Percentiles rank a stretch among this genome's conserved stretches.
Evolutionary conservation across 176 grass and related monocot genomes (phyloP).

Genomic region (Melocanna baccifera): DNA sequence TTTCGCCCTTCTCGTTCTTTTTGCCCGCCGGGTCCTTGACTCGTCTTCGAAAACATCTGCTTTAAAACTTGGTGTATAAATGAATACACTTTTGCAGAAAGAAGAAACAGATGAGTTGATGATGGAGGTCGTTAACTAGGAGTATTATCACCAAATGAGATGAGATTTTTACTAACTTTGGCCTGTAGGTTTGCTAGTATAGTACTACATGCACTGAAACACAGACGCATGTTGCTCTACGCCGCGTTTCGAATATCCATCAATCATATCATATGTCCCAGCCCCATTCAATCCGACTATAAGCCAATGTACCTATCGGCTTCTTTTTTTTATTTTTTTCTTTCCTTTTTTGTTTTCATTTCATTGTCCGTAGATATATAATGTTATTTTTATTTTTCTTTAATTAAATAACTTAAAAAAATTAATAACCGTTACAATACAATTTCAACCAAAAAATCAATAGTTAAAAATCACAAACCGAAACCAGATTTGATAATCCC

Average conservation of each 20-base stretch:
- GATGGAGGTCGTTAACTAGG: neutral
- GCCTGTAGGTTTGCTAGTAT: neutral
- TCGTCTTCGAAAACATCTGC: neutral
- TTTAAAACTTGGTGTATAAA: neutral
- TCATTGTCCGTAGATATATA: too few relatives aligned
- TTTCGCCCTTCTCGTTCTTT: too few relatives aligned
- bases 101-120: neutral
- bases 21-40: neutral
- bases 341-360: too few relatives aligned
- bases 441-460: too few relatives aligned
- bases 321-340: too few relatives aligned
- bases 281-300: too few relatives aligned
- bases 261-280: neutral
- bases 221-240: neutral
- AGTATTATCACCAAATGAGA: neutral
- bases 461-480: rapidly evolving
- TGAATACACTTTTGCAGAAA: neutral
- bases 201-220: neutral
- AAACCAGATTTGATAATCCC: too few relatives aligned
- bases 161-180: neutral
- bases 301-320: too few relatives aligned
- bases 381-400: too few relatives aligned
- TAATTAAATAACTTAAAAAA: too few relatives aligned
- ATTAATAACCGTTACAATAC: too few relatives aligned
- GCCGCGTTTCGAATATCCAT: neutral